Evolutionary conservation across 2,329 filamentous ascomycete species (phyloP).

Genomic region (Aspergillus melleus): DNA sequence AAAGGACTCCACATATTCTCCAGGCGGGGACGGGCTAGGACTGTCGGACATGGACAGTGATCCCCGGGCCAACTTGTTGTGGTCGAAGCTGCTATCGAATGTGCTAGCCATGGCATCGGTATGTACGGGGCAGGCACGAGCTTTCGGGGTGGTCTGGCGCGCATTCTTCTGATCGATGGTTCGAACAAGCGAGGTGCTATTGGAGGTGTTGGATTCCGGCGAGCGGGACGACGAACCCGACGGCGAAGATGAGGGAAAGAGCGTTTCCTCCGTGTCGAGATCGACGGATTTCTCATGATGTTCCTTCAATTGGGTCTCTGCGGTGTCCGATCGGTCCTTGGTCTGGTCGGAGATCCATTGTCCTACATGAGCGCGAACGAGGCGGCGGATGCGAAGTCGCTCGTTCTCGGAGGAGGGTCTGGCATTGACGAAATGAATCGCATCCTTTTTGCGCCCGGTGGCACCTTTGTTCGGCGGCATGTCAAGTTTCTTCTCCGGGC

Average conservation of each 20-base stretch:
- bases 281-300: neutral
- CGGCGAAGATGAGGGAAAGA: conserved; percentile 8
- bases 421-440: conserved; percentile 37
- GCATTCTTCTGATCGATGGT: neutral
- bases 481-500: conserved; percentile 2
- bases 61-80: neutral
- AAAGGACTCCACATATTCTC: conserved; percentile 19
- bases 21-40: neutral
- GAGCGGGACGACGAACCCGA: conserved; percentile 9
- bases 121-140: neutral
- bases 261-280: neutral
- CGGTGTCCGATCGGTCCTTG: conserved; percentile 25
- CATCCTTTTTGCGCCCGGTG: conserved; percentile 21
- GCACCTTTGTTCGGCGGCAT: conserved; percentile 28
- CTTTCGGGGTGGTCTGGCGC: neutral
- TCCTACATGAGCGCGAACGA: conserved; percentile 38
- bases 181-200: neutral
- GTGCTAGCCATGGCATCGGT: neutral
- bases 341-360: conserved; percentile 38
- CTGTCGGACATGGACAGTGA: neutral
- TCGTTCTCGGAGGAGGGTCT: conserved; percentile 31
- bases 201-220: conserved; percentile 5
- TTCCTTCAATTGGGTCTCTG: conserved; percentile 1
- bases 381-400: conserved; percentile 26
- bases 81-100: neutral